These are phyloP conservation scores for Neonectria ditissima DNA, from an alignment of 2,329 filamentous ascomycete species.

Conservation along the genomic window DNA sequence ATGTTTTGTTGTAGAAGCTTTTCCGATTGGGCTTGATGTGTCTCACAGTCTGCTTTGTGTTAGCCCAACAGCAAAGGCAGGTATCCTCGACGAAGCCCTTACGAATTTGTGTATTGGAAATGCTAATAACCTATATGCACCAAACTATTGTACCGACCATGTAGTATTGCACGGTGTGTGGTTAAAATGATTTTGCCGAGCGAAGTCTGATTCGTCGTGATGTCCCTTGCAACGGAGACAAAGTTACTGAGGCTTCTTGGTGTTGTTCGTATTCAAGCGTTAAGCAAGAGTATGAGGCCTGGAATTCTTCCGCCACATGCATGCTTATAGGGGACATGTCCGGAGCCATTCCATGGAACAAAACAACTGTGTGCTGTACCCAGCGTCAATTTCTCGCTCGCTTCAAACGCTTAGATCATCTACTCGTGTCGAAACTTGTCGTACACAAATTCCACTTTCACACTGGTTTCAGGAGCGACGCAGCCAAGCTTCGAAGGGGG, in stretches of 20 bases:
- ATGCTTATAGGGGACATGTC: not conserved
- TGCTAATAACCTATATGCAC: not conserved
- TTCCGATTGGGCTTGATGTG: not conserved
- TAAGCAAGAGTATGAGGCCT: not conserved
- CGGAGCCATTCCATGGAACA: too few species aligned
- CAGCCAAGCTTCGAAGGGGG: slow-evolving; percentile 67
- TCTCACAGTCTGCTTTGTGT: too few species aligned
- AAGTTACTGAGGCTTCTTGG: not conserved
- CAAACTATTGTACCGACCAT: too few species aligned
- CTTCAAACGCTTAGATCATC: slow-evolving; percentile 72
- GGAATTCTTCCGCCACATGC: not conserved
- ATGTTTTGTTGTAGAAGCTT: not conserved
- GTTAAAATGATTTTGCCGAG: slow-evolving; percentile 11
- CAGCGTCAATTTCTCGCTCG: slow-evolving; percentile 62
- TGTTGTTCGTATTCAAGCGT: slow-evolving; percentile 2
- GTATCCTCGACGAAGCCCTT: too few species aligned
- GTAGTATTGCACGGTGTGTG: slow-evolving; percentile 5
- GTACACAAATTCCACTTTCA: slow-evolving; percentile 69
- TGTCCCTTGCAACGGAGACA: not conserved
- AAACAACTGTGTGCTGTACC: too few species aligned
- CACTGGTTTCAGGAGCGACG: slow-evolving; percentile 55
- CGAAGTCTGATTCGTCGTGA: not conserved
- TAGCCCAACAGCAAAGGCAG: too few species aligned
- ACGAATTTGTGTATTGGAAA: not conserved
- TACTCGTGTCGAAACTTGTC: slow-evolving; percentile 67